These are phyloP conservation scores for Arthrinium phaeospermum DNA, from an alignment of 2,329 filamentous ascomycete species.

Conservation along the genomic window DNA sequence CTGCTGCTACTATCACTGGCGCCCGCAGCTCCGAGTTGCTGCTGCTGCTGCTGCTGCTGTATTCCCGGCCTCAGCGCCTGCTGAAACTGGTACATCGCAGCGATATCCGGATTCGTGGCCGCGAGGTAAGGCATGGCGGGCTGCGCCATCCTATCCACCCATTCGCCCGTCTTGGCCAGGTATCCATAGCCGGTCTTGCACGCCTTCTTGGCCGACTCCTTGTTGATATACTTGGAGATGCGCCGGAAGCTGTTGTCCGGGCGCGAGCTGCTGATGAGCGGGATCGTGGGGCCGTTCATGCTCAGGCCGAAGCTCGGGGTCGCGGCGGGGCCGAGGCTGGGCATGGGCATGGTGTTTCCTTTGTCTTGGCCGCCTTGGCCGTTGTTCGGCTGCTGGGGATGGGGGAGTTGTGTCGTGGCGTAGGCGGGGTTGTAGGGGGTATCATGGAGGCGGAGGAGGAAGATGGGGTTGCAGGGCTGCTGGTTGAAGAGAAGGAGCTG, in stretches of 20 bases:
- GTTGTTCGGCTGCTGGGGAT: background rate
- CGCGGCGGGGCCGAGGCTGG: slow-evolving; percentile 4
- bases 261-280: slow-evolving; percentile 1
- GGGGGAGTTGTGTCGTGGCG: slow-evolving; percentile 1
- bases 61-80: background rate
- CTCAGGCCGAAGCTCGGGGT: slow-evolving; percentile 17
- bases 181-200: slow-evolving; percentile 19
- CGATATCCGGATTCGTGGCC: slow-evolving; percentile 19
- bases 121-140: slow-evolving; percentile 21
- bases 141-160: slow-evolving; percentile 19
- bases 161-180: slow-evolving; percentile 17
- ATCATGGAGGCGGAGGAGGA: background rate
- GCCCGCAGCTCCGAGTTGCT: background rate
- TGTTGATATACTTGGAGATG: slow-evolving; percentile 18
- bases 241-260: background rate
- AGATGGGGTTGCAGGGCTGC: background rate
- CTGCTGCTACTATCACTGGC: background rate
- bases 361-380: background rate
- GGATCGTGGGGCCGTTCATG: slow-evolving; percentile 5
- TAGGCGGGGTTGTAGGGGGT: slow-evolving; percentile 5
- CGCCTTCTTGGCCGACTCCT: slow-evolving; percentile 22
- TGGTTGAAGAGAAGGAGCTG: background rate
- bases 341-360: background rate
- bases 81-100: slow-evolving; percentile 17
- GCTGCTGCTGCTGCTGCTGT: background rate